Evolutionary conservation across 1,139 yeast genomes (phyloP), one percentile per base, ranked within the genome.

Genomic region (Chernovozyma aurita): DNA sequence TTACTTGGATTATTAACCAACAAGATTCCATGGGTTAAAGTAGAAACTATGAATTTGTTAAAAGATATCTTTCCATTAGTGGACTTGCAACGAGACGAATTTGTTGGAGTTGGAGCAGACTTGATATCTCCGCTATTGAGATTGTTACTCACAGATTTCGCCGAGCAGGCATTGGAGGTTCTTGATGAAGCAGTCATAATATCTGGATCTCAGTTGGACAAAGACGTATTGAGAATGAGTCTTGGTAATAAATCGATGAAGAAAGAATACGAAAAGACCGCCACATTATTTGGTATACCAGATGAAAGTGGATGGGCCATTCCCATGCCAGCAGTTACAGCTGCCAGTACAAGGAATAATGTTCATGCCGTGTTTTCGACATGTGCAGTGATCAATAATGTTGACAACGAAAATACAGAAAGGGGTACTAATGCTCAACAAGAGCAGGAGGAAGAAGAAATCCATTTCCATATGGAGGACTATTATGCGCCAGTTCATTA

Each of bases 281-380:
- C 95, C 0, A 87, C 97, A 0, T 65, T 92, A 38, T 94, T 88
- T 65, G 98, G 98, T 13, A 81, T 90, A 17, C 98, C 98, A 0
- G 96, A 88, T 42, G 95, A 86, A n/a, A 80, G 82, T 53, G 99
- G 99, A 1, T 94, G 99, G 99, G 82, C 97, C 0, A 80, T 94
- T 33, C 95, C 97, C 2, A 84, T 85, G 92, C 96, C 97, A 0
- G 85, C 90, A 0, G 78, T 85, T 25, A 82, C 95, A 0, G 87
- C 97, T 0, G 83, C 95, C 0, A 76, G 84, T 11, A 86, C 97
- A 0, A 68, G 97, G 45, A 86, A 85, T 53, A 92, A 94, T 53
- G 95, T 94, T 2, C 97, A 92, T 57, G 90, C 97, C 0, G 98
- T 92, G 3, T 92, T 86, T 53, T 80, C 90, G 24, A 86, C 96